A percentile compares a stretch with the other conserved stretches of the same genome.
Evolutionary conservation across 2,329 filamentous ascomycete genomes (phyloP).

Genomic region (Penicillium sp.): DNA sequence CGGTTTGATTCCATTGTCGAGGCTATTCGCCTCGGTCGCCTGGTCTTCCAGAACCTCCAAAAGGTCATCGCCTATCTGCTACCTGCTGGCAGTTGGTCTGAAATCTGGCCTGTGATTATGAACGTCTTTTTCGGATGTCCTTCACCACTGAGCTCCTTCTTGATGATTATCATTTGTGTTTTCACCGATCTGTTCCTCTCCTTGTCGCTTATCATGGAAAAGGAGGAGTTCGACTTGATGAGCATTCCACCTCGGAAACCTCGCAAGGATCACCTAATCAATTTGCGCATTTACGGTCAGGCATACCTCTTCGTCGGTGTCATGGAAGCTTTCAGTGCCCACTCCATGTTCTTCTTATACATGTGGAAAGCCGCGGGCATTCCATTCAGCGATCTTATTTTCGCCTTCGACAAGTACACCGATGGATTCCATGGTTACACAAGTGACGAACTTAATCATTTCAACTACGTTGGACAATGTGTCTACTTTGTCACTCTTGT

Average conservation of each 20-base stretch:
- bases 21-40: conserved; percentile 32
- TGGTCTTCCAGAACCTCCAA: conserved; percentile 40
- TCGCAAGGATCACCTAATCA: conserved; percentile 55
- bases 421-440: conserved; percentile 54
- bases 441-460: conserved; percentile 45
- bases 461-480: conserved; percentile 53
- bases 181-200: conserved; percentile 57
- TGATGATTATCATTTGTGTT: conserved; percentile 61
- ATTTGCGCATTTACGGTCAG: conserved; percentile 52
- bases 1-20: conserved; percentile 36
- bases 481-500: conserved; percentile 59
- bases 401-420: conserved; percentile 51
- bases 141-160: conserved; percentile 52
- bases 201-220: conserved; percentile 56
- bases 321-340: conserved; percentile 53
- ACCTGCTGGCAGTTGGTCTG: conserved; percentile 56
- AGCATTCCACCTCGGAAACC: conserved; percentile 53
- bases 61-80: conserved; percentile 47
- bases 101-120: conserved; percentile 59
- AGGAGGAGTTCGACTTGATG: conserved; percentile 56
- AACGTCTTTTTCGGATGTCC: conserved; percentile 60
- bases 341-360: conserved; percentile 58
- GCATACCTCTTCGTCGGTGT: conserved; percentile 55
- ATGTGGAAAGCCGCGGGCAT: conserved; percentile 52
- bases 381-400: conserved; percentile 50